phyloP scores from a whole-genome alignment of 345 rosid species.

The Syzygium jambos region DNA sequence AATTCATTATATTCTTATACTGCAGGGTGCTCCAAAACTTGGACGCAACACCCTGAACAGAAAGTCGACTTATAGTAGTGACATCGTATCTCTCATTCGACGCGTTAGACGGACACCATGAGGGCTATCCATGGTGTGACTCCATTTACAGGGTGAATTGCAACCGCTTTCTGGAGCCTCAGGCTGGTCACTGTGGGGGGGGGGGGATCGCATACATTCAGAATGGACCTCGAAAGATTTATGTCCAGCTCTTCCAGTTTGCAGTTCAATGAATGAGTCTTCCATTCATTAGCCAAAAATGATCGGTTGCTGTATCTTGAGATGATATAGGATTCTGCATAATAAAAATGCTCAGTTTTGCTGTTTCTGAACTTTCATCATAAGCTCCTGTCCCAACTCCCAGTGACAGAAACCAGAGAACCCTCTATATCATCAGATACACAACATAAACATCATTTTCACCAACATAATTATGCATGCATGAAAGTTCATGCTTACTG shows the following conservation, averaged over 20 bases:
- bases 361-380: not conserved
- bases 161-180: not conserved
- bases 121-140: not conserved
- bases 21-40: not conserved
- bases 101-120: constrained; percentile 9
- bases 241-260: not conserved
- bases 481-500: not conserved
- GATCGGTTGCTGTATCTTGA: not conserved
- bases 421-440: not conserved
- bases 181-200: not conserved
- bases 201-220: not conserved
- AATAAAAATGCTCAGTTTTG: not conserved
- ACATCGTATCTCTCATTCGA: constrained; percentile 20
- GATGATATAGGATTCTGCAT: not conserved
- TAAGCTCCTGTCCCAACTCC: not conserved
- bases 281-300: not conserved
- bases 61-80: constrained; percentile 3
- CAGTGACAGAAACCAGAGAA: not conserved
- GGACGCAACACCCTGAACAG: not conserved
- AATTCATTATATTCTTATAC: not conserved
- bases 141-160: not conserved
- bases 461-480: not conserved
- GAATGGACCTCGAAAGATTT: not conserved
- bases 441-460: not conserved
- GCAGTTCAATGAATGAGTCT: not conserved